These are phyloP conservation scores for Heliamphora pulchella DNA, from an alignment of 179 eudicot genomes.

Conservation along the genomic window DNA sequence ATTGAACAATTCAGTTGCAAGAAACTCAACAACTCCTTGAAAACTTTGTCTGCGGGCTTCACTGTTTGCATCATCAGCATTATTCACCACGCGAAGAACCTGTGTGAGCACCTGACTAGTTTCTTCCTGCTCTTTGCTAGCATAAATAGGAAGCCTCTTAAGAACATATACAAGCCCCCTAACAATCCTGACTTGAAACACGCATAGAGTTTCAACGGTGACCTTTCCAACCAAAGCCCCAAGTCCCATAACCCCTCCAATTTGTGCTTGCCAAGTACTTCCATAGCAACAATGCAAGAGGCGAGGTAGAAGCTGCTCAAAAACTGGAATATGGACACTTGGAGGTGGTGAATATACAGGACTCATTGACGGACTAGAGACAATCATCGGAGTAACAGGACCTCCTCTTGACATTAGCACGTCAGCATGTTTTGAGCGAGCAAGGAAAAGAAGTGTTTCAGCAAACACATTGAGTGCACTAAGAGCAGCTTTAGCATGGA, in stretches of 20 bases:
- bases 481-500: constrained; percentile 88
- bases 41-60: constrained; percentile 88
- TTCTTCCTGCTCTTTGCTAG: constrained; percentile 92
- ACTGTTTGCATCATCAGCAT: constrained; percentile 93
- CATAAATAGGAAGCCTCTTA: constrained; percentile 89
- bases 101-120: constrained; percentile 92
- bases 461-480: constrained; percentile 68
- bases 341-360: constrained; percentile 98
- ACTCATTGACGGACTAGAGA: constrained; percentile 95
- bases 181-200: constrained; percentile 76
- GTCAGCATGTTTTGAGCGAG: constrained; percentile 73
- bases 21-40: constrained; percentile 86
- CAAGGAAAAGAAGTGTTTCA: constrained; percentile 78
- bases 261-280: constrained; percentile 92
- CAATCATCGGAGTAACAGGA: constrained; percentile 95
- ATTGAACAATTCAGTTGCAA: constrained; percentile 90
- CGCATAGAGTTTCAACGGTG: constrained; percentile 79
- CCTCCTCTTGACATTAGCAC: constrained; percentile 77
- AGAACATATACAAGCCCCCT: constrained; percentile 84
- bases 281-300: constrained; percentile 95
- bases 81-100: constrained; percentile 94
- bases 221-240: constrained; percentile 95
- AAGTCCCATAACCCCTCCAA: constrained; percentile 94
- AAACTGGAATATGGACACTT: constrained; percentile 79
- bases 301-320: constrained; percentile 96